Evolutionary conservation across 108 stramenopile genomes (phyloP).

Genomic region (Nannochloropsis granulata): DNA sequence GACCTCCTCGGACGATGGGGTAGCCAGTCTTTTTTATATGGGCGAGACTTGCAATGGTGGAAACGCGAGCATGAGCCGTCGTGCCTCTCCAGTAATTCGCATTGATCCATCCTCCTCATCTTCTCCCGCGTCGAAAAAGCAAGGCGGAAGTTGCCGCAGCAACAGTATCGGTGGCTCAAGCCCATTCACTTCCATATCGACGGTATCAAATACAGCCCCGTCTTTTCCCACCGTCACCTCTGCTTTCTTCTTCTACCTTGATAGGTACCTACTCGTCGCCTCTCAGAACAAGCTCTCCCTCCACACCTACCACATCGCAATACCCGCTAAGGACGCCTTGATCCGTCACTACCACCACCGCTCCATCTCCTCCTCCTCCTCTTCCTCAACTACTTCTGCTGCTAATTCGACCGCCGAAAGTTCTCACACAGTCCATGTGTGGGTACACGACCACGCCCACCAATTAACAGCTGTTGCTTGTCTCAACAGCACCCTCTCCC

Average conservation of each 20-base stretch:
- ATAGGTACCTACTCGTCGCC: not conserved
- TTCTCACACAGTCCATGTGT: not conserved
- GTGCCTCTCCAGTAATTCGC: not conserved
- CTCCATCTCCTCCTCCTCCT: not conserved
- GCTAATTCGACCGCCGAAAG: not conserved
- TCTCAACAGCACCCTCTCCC: conserved; percentile 5
- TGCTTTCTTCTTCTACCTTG: not conserved
- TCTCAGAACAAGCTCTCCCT: not conserved
- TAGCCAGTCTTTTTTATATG: not conserved
- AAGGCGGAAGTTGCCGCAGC: not conserved
- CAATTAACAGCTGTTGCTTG: not conserved
- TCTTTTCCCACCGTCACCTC: not conserved
- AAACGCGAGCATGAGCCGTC: not conserved
- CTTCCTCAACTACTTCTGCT: not conserved
- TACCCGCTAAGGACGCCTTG: not conserved
- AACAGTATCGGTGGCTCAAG: not conserved
- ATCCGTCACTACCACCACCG: not conserved
- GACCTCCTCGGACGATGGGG: not conserved
- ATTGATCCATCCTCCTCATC: not conserved
- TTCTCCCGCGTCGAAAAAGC: not conserved
- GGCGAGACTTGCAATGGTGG: not conserved
- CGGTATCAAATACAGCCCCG: not conserved
- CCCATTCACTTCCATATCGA: not conserved
- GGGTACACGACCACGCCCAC: not conserved
- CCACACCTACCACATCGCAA: not conserved